A percentile compares a stretch with the other conserved stretches of the same genome.
Evolutionary conservation across 2,329 filamentous ascomycete species (phyloP).

Genomic region (Clarireedia monteithiana): DNA sequence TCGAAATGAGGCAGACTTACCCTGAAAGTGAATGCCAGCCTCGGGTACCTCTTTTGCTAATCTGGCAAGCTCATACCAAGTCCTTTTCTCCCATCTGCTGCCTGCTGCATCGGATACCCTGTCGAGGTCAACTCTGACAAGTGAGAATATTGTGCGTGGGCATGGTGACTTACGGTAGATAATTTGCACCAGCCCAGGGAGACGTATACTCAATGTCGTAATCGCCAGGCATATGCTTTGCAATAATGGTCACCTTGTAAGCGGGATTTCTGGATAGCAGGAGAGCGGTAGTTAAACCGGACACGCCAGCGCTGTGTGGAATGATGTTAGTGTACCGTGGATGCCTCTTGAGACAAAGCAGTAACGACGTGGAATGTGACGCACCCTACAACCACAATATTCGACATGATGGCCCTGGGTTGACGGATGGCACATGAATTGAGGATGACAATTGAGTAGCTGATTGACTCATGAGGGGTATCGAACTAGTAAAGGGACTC

Average conservation of each 20-base stretch:
- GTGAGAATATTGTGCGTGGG: not conserved
- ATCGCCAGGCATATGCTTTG: slow-evolving; percentile 90
- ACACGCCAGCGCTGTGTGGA: slow-evolving; percentile 50
- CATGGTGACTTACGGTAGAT: slow-evolving; percentile 52
- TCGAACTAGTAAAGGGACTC: too few species aligned
- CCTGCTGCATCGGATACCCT: slow-evolving; percentile 16
- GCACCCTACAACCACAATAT: slow-evolving; percentile 33
- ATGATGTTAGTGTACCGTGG: slow-evolving; percentile 3
- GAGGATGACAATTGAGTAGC: not conserved
- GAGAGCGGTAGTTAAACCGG: slow-evolving; percentile 58
- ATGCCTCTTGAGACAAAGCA: not conserved
- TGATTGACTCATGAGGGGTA: not conserved
- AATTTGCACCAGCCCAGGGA: slow-evolving; percentile 82
- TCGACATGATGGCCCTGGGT: slow-evolving; percentile 22
- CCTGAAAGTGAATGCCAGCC: slow-evolving; percentile 73
- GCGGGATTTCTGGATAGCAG: slow-evolving; percentile 47
- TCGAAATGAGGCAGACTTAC: slow-evolving; percentile 30
- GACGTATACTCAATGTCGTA: slow-evolving; percentile 88
- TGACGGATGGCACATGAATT: too few species aligned
- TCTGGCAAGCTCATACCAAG: slow-evolving; percentile 55
- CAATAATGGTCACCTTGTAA: slow-evolving; percentile 61
- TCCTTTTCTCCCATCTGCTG: slow-evolving; percentile 53
- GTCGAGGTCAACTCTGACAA: not conserved
- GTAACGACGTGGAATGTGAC: slow-evolving; percentile 12
- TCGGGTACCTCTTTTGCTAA: slow-evolving; percentile 61